Percentiles rank a stretch among this genome's conserved stretches.
These are phyloP conservation scores for Sphagnum magellanicum DNA, from an alignment of 228 moss, liverwort and hornwort genomes.

Conservation along the genomic window DNA sequence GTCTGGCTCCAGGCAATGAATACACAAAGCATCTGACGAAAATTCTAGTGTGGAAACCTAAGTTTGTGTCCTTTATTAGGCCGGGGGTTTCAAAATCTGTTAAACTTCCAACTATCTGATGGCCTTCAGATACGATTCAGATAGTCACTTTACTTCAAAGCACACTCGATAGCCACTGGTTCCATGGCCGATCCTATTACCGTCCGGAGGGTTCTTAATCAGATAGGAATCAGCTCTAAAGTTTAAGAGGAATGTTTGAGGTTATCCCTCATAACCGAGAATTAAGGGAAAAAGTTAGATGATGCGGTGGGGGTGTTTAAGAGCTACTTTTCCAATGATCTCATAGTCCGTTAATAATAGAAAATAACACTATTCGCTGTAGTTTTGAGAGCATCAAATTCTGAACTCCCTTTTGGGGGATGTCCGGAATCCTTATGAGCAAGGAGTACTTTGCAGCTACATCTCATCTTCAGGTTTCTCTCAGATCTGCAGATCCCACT, in stretches of 20 bases:
- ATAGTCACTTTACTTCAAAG: background rate
- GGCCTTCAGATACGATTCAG: background rate
- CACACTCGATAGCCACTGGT: background rate
- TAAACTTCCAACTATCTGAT: background rate
- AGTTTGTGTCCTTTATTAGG: background rate
- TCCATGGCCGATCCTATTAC: background rate
- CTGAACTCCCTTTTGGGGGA: background rate
- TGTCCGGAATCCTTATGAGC: background rate
- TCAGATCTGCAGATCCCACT: background rate
- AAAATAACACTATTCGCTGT: background rate
- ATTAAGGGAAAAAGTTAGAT: background rate
- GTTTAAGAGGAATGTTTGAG: background rate
- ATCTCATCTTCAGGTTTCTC: background rate
- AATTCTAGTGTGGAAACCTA: background rate
- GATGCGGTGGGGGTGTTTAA: background rate
- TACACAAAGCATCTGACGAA: background rate
- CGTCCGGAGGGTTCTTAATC: background rate
- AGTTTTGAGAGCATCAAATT: background rate
- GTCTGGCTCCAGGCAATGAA: background rate
- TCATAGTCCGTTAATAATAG: background rate
- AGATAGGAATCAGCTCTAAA: background rate
- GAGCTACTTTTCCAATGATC: background rate
- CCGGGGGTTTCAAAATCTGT: background rate
- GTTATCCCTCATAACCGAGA: background rate
- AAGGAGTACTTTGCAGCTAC: background rate